Evolutionary conservation across 2,329 filamentous ascomycete genomes (phyloP).

Genomic region (Trichoderma lentiforme): DNA sequence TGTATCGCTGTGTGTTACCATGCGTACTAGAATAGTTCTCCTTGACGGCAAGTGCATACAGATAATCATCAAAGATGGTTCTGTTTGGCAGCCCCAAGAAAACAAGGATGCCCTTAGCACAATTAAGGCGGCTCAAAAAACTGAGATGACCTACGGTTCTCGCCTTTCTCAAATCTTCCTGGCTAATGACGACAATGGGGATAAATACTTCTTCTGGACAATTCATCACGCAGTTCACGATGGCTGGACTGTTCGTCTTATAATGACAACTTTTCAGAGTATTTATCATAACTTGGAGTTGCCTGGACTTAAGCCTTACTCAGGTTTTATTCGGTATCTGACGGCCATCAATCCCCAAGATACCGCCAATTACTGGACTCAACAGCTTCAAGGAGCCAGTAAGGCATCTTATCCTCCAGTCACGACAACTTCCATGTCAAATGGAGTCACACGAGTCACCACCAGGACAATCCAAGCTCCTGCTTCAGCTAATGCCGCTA

Average conservation of each 20-base stretch:
- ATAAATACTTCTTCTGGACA: conserved; percentile 25
- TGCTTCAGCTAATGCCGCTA: neutral
- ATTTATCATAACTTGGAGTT: conserved; percentile 4
- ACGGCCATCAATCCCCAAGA: neutral
- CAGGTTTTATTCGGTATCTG: neutral
- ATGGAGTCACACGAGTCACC: neutral
- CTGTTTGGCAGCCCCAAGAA: neutral
- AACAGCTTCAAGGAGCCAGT: neutral
- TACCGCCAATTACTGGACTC: neutral
- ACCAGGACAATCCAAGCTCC: neutral
- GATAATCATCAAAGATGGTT: neutral
- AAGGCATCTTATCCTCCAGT: neutral
- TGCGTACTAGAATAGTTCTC: conserved; percentile 22
- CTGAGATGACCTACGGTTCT: conserved; percentile 13
- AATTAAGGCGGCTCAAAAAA: neutral
- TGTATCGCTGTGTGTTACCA: neutral
- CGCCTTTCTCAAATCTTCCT: neutral
- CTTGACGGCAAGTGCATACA: neutral
- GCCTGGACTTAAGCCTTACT: neutral
- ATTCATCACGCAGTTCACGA: conserved; percentile 31
- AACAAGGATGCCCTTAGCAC: neutral
- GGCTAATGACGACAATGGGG: neutral
- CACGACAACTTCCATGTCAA: neutral
- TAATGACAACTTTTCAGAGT: conserved; percentile 19
- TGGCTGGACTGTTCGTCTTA: conserved; percentile 26